phyloP scores from a whole-genome alignment of 768 basidiomycete genomes.

The Astraeus odoratus region DNA sequence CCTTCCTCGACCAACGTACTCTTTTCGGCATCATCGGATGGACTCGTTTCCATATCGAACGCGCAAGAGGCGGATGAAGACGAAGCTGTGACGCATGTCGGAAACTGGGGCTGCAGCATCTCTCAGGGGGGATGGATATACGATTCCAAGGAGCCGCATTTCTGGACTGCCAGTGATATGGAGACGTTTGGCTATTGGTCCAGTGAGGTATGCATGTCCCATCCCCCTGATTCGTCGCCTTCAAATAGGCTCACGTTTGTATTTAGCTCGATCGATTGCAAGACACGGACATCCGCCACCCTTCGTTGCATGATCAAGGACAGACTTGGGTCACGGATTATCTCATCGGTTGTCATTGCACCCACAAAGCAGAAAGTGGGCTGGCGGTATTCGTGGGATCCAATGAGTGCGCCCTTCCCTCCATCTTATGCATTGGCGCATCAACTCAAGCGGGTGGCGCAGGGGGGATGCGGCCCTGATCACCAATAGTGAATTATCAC shows the following conservation, averaged over 20 bases:
- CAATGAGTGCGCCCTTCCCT: slow-evolving; percentile 47
- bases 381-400: slow-evolving; percentile 63
- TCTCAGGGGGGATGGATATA: slow-evolving; percentile 69
- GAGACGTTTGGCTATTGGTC: slow-evolving; percentile 89
- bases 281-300: slow-evolving; percentile 56
- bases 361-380: slow-evolving; percentile 11
- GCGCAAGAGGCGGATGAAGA: slow-evolving; percentile 79
- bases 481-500: slow-evolving; percentile 36
- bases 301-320: slow-evolving; percentile 49
- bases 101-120: slow-evolving; percentile 81
- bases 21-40: slow-evolving; percentile 83
- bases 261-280: slow-evolving; percentile 52
- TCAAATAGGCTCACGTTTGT: neutral
- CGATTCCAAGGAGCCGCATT: slow-evolving; percentile 26
- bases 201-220: slow-evolving; percentile 44
- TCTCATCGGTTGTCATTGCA: slow-evolving; percentile 47
- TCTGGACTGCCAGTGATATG: slow-evolving; percentile 94
- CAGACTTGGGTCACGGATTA: slow-evolving; percentile 78
- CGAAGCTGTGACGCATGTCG: slow-evolving; percentile 72
- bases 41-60: slow-evolving; percentile 67
- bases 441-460: slow-evolving; percentile 1
- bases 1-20: slow-evolving; percentile 38
- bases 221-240: neutral
- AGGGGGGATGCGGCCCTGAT: slow-evolving; percentile 57
- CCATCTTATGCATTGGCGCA: neutral